phyloP scores from a whole-genome alignment of 2,329 filamentous ascomycete genomes.

The Chaetoscypha palmicola region DNA sequence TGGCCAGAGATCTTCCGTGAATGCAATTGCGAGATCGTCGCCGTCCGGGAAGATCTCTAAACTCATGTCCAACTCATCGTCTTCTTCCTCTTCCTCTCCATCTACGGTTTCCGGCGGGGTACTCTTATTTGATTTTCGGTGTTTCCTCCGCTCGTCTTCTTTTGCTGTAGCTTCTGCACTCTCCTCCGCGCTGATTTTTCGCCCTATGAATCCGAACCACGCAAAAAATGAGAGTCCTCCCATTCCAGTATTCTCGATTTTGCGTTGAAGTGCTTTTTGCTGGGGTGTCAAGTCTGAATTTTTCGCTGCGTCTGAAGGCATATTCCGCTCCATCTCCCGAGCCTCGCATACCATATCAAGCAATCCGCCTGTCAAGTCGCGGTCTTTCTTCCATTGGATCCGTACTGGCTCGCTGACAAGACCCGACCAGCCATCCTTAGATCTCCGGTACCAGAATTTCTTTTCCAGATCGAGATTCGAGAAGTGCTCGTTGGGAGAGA shows the following conservation, averaged over 20 bases:
- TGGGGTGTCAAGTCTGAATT: constrained; percentile 37
- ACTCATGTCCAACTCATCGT: constrained; percentile 56
- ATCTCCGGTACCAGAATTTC: constrained; percentile 79
- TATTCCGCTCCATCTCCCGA: constrained; percentile 51
- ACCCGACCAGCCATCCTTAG: constrained; percentile 61
- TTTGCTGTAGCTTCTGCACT: constrained; percentile 53
- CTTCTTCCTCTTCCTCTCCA: constrained; percentile 37
- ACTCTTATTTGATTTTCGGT: constrained; percentile 34
- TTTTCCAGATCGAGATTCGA: constrained; percentile 74
- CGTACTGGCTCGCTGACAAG: constrained; percentile 83
- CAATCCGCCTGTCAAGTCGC: constrained; percentile 77
- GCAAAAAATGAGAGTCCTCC: constrained; percentile 75
- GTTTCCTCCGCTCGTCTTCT: constrained; percentile 49
- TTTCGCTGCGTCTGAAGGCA: constrained; percentile 25
- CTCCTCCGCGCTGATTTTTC: constrained; percentile 66
- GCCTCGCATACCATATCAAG: constrained; percentile 66
- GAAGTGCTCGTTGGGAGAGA: constrained; percentile 76
- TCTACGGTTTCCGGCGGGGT: constrained; percentile 35
- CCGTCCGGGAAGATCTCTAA: constrained; percentile 84
- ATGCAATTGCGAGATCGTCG: constrained; percentile 70
- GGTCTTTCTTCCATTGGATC: constrained; percentile 80
- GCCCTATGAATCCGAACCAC: constrained; percentile 76
- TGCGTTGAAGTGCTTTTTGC: constrained; percentile 45
- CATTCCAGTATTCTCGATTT: constrained; percentile 52
- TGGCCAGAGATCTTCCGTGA: constrained; percentile 85